Base-by-base conservation (phyloP, 257 asterid genomes). In the Rehmannia glutinosa region DNA sequence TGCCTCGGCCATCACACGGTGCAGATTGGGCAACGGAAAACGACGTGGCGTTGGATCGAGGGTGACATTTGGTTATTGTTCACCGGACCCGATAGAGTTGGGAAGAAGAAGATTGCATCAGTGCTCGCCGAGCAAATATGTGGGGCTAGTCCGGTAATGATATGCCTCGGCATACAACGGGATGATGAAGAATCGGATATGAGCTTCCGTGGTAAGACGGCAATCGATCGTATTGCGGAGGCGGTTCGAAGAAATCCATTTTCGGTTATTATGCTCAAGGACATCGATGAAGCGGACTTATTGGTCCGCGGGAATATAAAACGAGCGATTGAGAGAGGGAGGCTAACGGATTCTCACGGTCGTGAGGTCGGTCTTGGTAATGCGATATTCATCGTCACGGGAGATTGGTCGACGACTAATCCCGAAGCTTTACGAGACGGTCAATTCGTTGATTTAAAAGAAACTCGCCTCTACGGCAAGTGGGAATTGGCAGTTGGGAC, bases 341-440 rank as follows among this genome's bases (percentile, higher is more conserved):
- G 96, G 87, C 79, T 94, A 16, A 76, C 85, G 0, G 97, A 91
- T 73, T 86, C 99, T 7, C 90, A 88, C 68, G 97, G 97, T 8
- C 93, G 97, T 11, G 97, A 94, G 73, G 92, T 87, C 11, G 83
- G 96, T 46, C 91, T 94, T 2, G 97, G 97, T 21, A 94, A 88
- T 61, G 87, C 90, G 17, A 55, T 91, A 25, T 90, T 90, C 74
- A 62, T 94, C 10, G 81, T 94, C 12, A 82, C 97, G 0, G 99
- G 99, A 12, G 92, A 90, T 69, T 94, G 99, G 97, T 90, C 99
- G 0, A 73, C 51, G 21, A 66, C 65, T 1, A 69, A 19, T 39
- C 69, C 79, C 0, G 83, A 84, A 17, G 79, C 73, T 39, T n/a
- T 60, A 8, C 58, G 73, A 24, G 80, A 81, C 24, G 75, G 77